Evolutionary conservation across 1,284 basidiomycete genomes (phyloP).

Genomic region (Ceratobasidium sp.): DNA sequence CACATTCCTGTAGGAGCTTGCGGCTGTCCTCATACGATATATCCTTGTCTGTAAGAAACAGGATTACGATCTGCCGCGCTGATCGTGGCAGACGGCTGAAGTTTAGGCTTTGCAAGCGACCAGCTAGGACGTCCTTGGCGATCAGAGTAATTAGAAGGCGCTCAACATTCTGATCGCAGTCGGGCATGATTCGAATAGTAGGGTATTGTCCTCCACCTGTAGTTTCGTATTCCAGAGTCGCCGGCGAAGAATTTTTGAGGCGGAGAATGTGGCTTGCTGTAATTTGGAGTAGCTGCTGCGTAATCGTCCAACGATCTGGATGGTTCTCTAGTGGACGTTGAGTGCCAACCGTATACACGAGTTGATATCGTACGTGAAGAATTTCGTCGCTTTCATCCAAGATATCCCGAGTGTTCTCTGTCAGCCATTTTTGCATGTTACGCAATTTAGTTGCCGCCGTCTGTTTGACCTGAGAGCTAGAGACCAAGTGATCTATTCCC

Average conservation of each 20-base stretch:
- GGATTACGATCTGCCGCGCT: not conserved
- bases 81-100: not conserved
- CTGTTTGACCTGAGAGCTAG: conserved; percentile 5
- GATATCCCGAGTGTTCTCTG: conserved; percentile 52
- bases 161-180: conserved; percentile 45
- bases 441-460: conserved; percentile 40
- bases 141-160: conserved; percentile 42
- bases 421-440: conserved; percentile 51
- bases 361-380: conserved; percentile 56
- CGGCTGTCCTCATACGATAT: not conserved
- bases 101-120: conserved; percentile 40
- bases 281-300: conserved; percentile 53
- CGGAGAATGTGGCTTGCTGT: conserved; percentile 40
- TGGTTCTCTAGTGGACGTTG: conserved; percentile 53
- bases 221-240: not conserved
- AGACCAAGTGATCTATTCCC: conserved; percentile 51
- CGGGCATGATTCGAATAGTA: conserved; percentile 47
- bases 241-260: not conserved
- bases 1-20: not conserved
- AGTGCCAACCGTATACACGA: conserved; percentile 55
- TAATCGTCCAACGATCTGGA: conserved; percentile 57
- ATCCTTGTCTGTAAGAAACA: conserved; percentile 11
- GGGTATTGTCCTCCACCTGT: conserved; percentile 46
- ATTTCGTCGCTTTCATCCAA: conserved; percentile 64
- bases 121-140: conserved; percentile 46